These are phyloP conservation scores for Schoenoplectus triqueter DNA, from an alignment of 202 grass and related monocot genomes.

Conservation along the genomic window DNA sequence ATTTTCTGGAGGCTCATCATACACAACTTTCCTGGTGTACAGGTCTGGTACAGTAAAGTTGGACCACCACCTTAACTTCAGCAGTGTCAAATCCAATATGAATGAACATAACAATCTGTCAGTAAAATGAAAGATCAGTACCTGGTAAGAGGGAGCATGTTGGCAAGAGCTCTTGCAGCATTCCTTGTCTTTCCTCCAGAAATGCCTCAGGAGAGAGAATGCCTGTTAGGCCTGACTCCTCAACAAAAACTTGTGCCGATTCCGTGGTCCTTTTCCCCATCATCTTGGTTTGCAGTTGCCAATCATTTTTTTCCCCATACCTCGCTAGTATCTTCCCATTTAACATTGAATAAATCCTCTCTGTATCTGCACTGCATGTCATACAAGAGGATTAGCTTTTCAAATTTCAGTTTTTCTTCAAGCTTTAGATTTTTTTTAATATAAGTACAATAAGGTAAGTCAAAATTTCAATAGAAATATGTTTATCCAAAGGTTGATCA, in stretches of 20 bases:
- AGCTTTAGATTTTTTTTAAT: too few species aligned
- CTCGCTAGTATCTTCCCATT: slow-evolving; percentile 61
- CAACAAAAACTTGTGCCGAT: slow-evolving; percentile 48
- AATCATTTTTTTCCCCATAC: slow-evolving; percentile 52
- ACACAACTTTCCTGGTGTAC: background rate
- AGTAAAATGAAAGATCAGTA: background rate
- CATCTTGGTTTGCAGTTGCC: slow-evolving; percentile 54
- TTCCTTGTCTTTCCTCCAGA: slow-evolving; percentile 47
- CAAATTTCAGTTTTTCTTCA: too few species aligned
- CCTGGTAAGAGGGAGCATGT: slow-evolving; percentile 19
- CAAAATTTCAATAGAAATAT: too few species aligned
- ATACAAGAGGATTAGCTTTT: background rate
- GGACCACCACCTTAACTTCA: too few species aligned
- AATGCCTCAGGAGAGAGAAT: slow-evolving; percentile 50
- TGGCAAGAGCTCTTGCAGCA: slow-evolving; percentile 52
- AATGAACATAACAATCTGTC: background rate
- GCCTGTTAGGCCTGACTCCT: slow-evolving; percentile 41
- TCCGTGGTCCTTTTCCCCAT: slow-evolving; percentile 55
- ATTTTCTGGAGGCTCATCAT: background rate
- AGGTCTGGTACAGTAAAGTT: too few species aligned
- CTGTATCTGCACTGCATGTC: slow-evolving; percentile 39
- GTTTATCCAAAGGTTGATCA: too few species aligned
- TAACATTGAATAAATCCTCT: slow-evolving; percentile 83
- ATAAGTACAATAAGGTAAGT: too few species aligned
- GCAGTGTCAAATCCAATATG: too few species aligned